These are phyloP conservation scores for Gryganskiella cystojenkinii DNA, from an alignment of 192 early-diverging fungal genomes.

Conservation along the genomic window DNA sequence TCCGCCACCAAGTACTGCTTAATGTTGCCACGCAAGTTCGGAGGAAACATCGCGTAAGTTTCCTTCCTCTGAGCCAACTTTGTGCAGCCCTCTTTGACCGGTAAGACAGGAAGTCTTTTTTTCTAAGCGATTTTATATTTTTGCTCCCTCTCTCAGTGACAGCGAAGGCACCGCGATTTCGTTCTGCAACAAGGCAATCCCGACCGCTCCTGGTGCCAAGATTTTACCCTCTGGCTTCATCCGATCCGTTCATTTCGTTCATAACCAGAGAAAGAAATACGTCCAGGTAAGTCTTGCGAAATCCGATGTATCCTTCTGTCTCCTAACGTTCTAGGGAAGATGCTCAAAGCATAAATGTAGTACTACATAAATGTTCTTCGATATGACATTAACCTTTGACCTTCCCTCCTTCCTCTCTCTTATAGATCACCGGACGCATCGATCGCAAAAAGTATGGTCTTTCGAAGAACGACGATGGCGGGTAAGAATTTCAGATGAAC, in stretches of 20 bases:
- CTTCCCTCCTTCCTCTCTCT: no score
- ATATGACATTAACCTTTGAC: no score
- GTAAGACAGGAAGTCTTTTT: no score
- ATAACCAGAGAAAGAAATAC: slow-evolving; percentile 57
- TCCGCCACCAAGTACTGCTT: slow-evolving; percentile 17
- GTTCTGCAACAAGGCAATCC: slow-evolving; percentile 22
- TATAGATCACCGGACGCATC: slow-evolving; percentile 39
- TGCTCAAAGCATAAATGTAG: no score
- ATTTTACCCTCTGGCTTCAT: slow-evolving; percentile 48
- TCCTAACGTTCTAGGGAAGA: no score
- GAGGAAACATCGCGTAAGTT: slow-evolving; percentile 2
- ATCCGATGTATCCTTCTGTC: no score
- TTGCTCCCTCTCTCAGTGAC: no score
- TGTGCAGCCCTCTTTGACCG: no score
- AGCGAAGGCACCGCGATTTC: slow-evolving; percentile 16
- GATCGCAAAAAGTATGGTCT: slow-evolving; percentile 46
- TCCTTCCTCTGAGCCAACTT: no score
- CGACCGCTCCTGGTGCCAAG: slow-evolving; percentile 46
- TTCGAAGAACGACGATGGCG: slow-evolving; percentile 47
- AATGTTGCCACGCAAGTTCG: slow-evolving; percentile 16
- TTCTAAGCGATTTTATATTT: no score
- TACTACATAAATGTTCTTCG: no score
- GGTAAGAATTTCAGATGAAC: no score
- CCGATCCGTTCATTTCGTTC: slow-evolving; percentile 9
- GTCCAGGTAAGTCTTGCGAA: slow-evolving; percentile 35